Evolutionary conservation across 2,329 filamentous ascomycete species (phyloP), one percentile per base, ranked within the genome.

Genomic region (Colletotrichum falcatum): DNA sequence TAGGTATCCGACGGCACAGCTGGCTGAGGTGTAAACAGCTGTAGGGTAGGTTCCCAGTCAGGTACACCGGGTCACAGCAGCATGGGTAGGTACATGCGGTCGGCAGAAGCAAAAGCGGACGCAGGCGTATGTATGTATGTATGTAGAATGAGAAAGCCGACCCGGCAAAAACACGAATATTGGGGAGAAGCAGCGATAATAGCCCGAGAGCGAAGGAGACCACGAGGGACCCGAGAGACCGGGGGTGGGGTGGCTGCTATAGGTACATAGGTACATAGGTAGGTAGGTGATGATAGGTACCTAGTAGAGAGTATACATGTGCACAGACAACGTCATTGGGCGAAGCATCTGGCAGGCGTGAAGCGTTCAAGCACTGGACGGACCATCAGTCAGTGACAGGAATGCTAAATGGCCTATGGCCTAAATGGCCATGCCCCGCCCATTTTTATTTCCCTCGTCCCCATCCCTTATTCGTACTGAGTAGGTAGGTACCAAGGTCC

Each of bases 211-310:
- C 62, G 37, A 66, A 60, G 55, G 55, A 68, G 30, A 65, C 55
- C 62, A 70, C 66, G 54, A 70, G 62, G 62, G 53, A 60, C 49
- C 66, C 66, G 65, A 55, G 62, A 66, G 35, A 28, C 66, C 55
- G 49, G 62, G 66, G 62, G 35, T 6, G 23, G 46, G 23, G 60
- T 53, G 66, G 39, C 55, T 48, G 62, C 66, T 66, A n/a, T n/a
- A n/a, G n/a, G n/a, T n/a, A n/a, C n/a, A n/a, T n/a, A n/a, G n/a
- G n/a, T n/a, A n/a, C n/a, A n/a, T n/a, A n/a, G n/a, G n/a, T n/a
- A n/a, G n/a, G n/a, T n/a, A n/a, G n/a, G n/a, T n/a, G n/a, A n/a
- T n/a, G n/a, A n/a, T n/a, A n/a, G n/a, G n/a, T n/a, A n/a, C n/a
- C n/a, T n/a, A n/a, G n/a, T n/a, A 37, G 48, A 66, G 55, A 54